Conservation (phyloP, 306 rosid genomes). For the Oemleria cerasiformis region DNA sequence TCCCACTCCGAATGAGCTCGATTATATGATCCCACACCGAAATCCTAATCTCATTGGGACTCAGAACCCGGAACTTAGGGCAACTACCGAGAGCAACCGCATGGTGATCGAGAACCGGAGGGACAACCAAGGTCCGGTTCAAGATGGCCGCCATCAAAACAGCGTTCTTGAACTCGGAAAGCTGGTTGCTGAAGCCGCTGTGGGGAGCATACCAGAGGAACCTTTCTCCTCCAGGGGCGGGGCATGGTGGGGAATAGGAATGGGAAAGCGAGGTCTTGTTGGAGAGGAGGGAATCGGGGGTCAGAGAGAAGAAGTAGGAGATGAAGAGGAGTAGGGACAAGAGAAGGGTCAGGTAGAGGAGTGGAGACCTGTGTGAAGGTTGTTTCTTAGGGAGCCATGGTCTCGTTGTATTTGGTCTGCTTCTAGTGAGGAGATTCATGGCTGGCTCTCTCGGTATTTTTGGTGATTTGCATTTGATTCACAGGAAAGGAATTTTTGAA, state of each 20-base stretch:
- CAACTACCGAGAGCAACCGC: conserved; percentile 84
- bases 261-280: conserved; percentile 7
- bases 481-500: background rate
- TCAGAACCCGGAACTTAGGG: conserved; percentile 70
- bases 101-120: conserved; percentile 84
- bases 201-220: conserved; percentile 85
- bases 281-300: conserved; percentile 20
- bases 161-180: conserved; percentile 72
- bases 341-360: conserved; percentile 33
- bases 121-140: conserved; percentile 77
- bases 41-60: conserved; percentile 48
- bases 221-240: conserved; percentile 38
- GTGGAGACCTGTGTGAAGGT: conserved; percentile 27
- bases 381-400: conserved; percentile 42
- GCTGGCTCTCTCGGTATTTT: background rate
- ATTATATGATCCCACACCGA: conserved; percentile 79
- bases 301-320: conserved; percentile 37
- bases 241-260: conserved; percentile 35
- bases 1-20: conserved; percentile 51
- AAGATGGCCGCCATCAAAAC: conserved; percentile 60
- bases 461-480: too few relatives aligned
- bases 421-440: conserved; percentile 31
- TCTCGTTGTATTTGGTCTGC: conserved; percentile 18
- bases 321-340: conserved; percentile 34
- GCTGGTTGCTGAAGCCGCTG: conserved; percentile 92